Evolutionary conservation across 2,329 filamentous ascomycete genomes (phyloP).

Genomic region (Sclerotinia nivalis): DNA sequence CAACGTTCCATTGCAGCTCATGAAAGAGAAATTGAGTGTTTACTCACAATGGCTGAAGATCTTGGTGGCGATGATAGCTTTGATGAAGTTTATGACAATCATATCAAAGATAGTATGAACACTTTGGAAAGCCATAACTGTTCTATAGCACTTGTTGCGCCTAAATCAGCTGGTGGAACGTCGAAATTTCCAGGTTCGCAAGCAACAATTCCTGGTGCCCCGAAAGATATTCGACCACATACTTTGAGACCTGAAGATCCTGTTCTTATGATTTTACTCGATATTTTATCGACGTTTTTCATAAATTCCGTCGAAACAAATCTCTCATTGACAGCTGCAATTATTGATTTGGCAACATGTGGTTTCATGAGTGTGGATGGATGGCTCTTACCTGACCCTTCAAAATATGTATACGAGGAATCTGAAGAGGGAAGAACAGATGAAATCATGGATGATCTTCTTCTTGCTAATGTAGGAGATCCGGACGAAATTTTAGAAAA

Average conservation of each 20-base stretch:
- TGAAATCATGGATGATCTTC: constrained; percentile 43
- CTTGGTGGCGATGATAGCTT: constrained; percentile 70
- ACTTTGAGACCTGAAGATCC: constrained; percentile 64
- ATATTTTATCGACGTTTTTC: constrained; percentile 78
- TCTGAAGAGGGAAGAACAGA: constrained; percentile 40
- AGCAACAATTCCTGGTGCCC: constrained; percentile 59
- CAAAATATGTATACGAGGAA: constrained; percentile 59
- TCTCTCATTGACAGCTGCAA: constrained; percentile 77
- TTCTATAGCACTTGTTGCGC: constrained; percentile 66
- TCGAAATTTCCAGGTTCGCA: constrained; percentile 57
- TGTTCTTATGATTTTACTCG: constrained; percentile 64
- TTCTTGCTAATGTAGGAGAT: constrained; percentile 28
- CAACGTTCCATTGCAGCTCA: constrained; percentile 72
- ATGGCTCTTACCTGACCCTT: constrained; percentile 80
- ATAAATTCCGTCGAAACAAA: constrained; percentile 91
- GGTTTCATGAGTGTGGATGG: constrained; percentile 82
- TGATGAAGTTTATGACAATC: constrained; percentile 70
- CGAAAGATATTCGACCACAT: constrained; percentile 61
- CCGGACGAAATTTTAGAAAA: constrained; percentile 45
- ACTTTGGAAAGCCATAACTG: constrained; percentile 73
- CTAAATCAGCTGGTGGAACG: constrained; percentile 58
- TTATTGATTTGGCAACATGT: constrained; percentile 81
- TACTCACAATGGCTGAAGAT: constrained; percentile 67
- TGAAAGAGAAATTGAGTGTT: constrained; percentile 70
- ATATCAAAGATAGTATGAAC: constrained; percentile 69